A percentile compares a stretch with the other conserved stretches of the same genome.
Evolutionary conservation across 495 filamentous ascomycete species (phyloP).

Genomic region (Lepidopterella palustris): DNA sequence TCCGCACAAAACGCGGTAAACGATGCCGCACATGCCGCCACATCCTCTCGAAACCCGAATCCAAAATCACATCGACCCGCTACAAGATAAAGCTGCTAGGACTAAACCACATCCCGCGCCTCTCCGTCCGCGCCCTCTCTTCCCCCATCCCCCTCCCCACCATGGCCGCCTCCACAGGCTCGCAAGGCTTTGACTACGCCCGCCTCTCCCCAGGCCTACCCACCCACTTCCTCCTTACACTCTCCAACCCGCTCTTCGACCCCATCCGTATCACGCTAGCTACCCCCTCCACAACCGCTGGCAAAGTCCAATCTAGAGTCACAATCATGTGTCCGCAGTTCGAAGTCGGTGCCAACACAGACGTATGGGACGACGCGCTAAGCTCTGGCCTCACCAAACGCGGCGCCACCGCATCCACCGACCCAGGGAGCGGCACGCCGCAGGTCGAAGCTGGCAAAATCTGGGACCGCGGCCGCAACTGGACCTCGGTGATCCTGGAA

Average conservation of each 20-base stretch:
- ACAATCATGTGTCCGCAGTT: slow-evolving; percentile 93
- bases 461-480: slow-evolving; percentile 92
- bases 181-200: slow-evolving; percentile 37
- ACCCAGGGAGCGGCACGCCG: slow-evolving; percentile 2
- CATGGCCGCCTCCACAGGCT: slow-evolving; percentile 15
- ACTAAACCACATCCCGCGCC: slow-evolving; percentile 76
- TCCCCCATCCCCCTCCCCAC: slow-evolving; percentile 1
- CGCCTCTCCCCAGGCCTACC: slow-evolving; percentile 60
- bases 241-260: slow-evolving; percentile 93
- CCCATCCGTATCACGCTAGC: slow-evolving; percentile 78
- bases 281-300: slow-evolving; percentile 74
- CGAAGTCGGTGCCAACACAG: slow-evolving; percentile 88
- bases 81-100: slow-evolving; percentile 88
- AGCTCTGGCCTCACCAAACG: slow-evolving; percentile 34
- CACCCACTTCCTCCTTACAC: slow-evolving; percentile 75
- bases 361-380: slow-evolving; percentile 92
- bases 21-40: slow-evolving; percentile 88
- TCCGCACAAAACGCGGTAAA: slow-evolving; percentile 88
- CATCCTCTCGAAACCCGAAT: slow-evolving; percentile 92
- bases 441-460: slow-evolving; percentile 82
- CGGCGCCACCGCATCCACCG: slow-evolving; percentile 6
- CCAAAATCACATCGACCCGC: slow-evolving; percentile 74
- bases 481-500: slow-evolving; percentile 86
- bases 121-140: slow-evolving; percentile 41
- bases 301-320: slow-evolving; percentile 67